Base-by-base conservation (phyloP, 2,329 filamentous ascomycete genomes). In the Fusarium austroafricanum region DNA sequence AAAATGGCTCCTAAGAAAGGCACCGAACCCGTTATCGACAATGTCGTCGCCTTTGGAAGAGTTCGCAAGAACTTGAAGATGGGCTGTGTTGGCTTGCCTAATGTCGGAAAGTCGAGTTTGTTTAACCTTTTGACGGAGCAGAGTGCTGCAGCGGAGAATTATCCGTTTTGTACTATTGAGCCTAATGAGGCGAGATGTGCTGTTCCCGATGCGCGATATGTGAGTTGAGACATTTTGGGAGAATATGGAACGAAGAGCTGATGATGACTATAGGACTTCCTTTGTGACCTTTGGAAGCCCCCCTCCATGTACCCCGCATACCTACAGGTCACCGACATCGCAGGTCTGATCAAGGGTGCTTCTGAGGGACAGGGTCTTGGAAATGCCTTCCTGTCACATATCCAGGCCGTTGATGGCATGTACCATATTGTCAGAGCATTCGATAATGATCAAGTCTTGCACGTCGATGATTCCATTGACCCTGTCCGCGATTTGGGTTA, bases 51-150 rank as follows among this genome's bases (percentile, higher is more conserved):
- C 21, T 83, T 83, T 55, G 81, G 81, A 7, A 73, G 81, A 46
- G 80, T 82, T 59, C 72, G 77, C 58, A 81, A 80, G 68, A 82
- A 82, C 71, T 76, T 83, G 12, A 83, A 83, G 71, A 83, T 83
- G 81, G 81, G 81, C 57, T 82, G 80, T 65, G 80, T 83, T 29
- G 81, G 81, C 43, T 74, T 83, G 49, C 81, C 81, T 38, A 83
- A 83, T 53, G 81, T 83, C 49, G 81, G 81, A 47, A 83, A 83
- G 65, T 80, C 79, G n/a, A 80, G 78, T 44, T 65, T 83, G 62
- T 83, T 83, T 73, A 83, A 83, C 42, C 77, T 83, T 33, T 75
- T 83, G 74, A 83, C 81, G 5, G 78, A 82, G 72, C 80, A 83
- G 75, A 81, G 78, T 70, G 80, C 79, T 35, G 77, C 80, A 2